Conservation (phyloP, 1,284 basidiomycete species). For the Pseudozyma hubeiensis region DNA sequence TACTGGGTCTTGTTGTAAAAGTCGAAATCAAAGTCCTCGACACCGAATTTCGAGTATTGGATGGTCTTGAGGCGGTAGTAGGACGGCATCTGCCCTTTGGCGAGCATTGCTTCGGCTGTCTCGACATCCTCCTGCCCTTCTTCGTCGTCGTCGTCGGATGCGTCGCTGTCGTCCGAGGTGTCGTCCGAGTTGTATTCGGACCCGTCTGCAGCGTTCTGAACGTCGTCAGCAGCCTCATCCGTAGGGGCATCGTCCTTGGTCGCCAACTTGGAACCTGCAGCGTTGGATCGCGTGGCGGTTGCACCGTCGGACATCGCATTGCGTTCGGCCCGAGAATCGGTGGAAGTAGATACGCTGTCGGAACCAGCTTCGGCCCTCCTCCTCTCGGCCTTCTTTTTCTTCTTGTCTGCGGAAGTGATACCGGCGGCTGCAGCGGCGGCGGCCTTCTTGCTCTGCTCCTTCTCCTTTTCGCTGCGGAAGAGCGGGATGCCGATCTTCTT, state of each 20-base stretch:
- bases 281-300: background rate
- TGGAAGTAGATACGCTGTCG: conserved; percentile 21
- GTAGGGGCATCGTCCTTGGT: conserved; percentile 10
- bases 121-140: conserved; percentile 49
- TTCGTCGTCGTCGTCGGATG: conserved; percentile 48
- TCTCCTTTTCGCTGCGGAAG: conserved; percentile 84
- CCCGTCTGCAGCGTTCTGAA: conserved; percentile 4
- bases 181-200: conserved; percentile 11
- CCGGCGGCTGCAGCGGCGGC: conserved; percentile 56
- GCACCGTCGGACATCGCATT: conserved; percentile 4
- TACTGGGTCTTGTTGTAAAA: conserved; percentile 75
- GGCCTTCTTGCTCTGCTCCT: conserved; percentile 61
- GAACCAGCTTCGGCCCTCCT: conserved; percentile 26
- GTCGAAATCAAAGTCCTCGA: conserved; percentile 98
- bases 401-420: conserved; percentile 28
- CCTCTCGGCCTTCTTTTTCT: conserved; percentile 45
- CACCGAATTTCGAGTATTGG: conserved; percentile 98
- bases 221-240: background rate
- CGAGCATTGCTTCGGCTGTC: conserved; percentile 39
- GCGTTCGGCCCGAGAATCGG: conserved; percentile 24
- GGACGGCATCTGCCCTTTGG: conserved; percentile 74
- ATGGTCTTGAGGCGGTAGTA: conserved; percentile 94
- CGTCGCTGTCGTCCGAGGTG: conserved; percentile 24
- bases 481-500: conserved; percentile 71
- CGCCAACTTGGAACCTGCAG: conserved; percentile 9